Conservation (phyloP, 2,329 filamentous ascomycete species). For the Pyricularia sp. region DNA sequence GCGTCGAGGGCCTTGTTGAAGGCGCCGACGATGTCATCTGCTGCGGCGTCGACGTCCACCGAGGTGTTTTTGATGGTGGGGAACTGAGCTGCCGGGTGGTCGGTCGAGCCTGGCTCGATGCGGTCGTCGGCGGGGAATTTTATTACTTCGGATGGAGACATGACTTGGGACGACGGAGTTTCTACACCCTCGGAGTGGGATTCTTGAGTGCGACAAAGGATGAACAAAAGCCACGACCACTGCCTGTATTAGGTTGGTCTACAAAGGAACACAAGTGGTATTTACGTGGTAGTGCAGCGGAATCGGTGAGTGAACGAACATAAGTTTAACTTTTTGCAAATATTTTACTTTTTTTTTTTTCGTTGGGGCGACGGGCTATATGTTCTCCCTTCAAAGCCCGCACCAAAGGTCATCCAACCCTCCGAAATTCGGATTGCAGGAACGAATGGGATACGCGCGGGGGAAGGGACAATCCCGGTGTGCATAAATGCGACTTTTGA, state of each 20-base stretch:
- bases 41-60: conserved; percentile 26
- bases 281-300: no score
- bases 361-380: neutral
- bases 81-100: conserved; percentile 37
- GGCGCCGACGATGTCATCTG: conserved; percentile 23
- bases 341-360: neutral
- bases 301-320: neutral
- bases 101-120: conserved; percentile 40
- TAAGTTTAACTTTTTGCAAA: neutral
- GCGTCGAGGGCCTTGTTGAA: conserved; percentile 31
- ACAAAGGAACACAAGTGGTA: neutral
- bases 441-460: neutral
- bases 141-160: neutral
- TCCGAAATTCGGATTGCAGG: neutral
- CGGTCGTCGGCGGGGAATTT: conserved; percentile 5
- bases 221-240: no score
- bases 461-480: neutral
- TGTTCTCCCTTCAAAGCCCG: neutral
- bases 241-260: neutral
- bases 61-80: conserved; percentile 21
- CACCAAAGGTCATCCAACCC: neutral
- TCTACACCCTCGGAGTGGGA: neutral
- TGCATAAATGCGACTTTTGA: neutral
- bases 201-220: neutral
- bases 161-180: neutral